Evolutionary conservation across 305 asterid genomes (phyloP).

Genomic region (Rubia balearica): DNA sequence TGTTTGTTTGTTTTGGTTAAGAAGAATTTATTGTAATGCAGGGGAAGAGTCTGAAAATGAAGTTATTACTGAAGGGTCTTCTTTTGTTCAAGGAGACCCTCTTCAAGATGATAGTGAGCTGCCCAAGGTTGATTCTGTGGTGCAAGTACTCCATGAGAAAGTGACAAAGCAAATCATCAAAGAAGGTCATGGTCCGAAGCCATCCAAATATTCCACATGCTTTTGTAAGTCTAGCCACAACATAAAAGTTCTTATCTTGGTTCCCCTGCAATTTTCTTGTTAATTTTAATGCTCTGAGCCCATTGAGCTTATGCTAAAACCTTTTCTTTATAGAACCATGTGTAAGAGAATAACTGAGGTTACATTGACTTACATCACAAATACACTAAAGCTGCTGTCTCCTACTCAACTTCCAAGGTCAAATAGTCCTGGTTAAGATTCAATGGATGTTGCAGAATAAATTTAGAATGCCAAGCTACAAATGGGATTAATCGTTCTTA

Average conservation of each 20-base stretch:
- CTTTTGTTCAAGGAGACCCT: conserved; percentile 67
- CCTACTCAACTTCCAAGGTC: not conserved
- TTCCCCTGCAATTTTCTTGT: not conserved
- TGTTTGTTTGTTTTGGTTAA: not conserved
- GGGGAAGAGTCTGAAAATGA: conserved; percentile 49
- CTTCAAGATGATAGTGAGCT: conserved; percentile 60
- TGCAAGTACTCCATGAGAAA: conserved; percentile 81
- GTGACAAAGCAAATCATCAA: conserved; percentile 76
- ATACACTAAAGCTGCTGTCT: not conserved
- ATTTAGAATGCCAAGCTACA: not conserved
- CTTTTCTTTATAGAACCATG: not conserved
- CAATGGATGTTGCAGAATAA: conserved; percentile 1
- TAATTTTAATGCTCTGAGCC: not conserved
- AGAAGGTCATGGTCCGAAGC: conserved; percentile 93
- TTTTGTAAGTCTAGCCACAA: conserved; percentile 50
- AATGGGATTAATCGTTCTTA: not conserved
- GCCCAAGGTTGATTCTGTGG: conserved; percentile 65
- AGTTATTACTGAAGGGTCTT: conserved; percentile 62
- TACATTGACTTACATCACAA: not conserved
- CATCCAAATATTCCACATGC: conserved; percentile 93
- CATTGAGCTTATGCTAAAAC: not conserved
- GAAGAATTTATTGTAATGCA: conserved; percentile 24
- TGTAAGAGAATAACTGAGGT: not conserved
- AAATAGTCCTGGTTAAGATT: not conserved
- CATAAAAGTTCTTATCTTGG: not conserved